Percentiles rank a stretch among this genome's conserved stretches.
phyloP scores from a whole-genome alignment of 257 asterid genomes.

The Knoxia roxburghii region DNA sequence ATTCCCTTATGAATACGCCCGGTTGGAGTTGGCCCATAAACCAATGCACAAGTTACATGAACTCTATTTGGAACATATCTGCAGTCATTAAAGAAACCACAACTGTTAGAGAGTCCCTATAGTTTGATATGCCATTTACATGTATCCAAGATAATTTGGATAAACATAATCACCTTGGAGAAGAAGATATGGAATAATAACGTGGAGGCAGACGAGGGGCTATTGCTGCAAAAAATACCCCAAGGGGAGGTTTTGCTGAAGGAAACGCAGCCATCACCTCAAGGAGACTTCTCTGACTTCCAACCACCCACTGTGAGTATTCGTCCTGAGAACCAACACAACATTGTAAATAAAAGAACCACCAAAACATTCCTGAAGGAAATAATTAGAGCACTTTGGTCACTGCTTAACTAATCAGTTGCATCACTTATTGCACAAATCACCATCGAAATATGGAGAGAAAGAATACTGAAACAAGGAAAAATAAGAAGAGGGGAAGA shows the following conservation, averaged over 20 bases:
- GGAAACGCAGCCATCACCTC: conserved; percentile 86
- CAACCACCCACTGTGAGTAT: conserved; percentile 59
- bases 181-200: conserved; percentile 75
- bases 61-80: conserved; percentile 57
- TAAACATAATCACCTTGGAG: conserved; percentile 48
- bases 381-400: not conserved
- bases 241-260: conserved; percentile 77
- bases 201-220: conserved; percentile 75
- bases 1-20: conserved; percentile 81
- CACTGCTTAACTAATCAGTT: not conserved
- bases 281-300: conserved; percentile 69
- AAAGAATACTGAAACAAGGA: too few relatives aligned
- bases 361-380: not conserved
- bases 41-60: conserved; percentile 73
- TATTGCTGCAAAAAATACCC: conserved; percentile 76
- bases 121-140: conserved; percentile 4
- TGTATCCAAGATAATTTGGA: conserved; percentile 9
- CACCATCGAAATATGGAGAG: not conserved
- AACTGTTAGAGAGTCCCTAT: too few relatives aligned
- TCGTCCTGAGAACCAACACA: conserved; percentile 50
- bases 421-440: not conserved
- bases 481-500: not conserved
- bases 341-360: not conserved
- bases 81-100: conserved; percentile 20
- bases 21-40: conserved; percentile 62